Evolutionary conservation across 805 yeast species (phyloP).

Genomic region (Hemisphaericaspora nanyangensis): DNA sequence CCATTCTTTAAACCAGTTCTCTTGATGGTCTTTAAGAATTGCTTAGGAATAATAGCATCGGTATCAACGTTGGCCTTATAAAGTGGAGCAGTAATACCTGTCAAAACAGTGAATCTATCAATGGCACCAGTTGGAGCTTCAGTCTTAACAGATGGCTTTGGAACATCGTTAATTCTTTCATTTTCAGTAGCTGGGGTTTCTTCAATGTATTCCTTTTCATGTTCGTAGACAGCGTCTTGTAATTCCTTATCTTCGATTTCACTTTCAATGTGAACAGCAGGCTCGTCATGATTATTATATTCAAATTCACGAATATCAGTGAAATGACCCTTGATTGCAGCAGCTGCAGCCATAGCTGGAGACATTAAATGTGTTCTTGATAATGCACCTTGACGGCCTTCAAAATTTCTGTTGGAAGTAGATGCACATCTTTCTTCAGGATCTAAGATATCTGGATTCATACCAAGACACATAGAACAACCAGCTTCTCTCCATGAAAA

Average conservation of each 20-base stretch:
- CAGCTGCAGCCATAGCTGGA: conserved; percentile 99
- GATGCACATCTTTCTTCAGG: conserved; percentile 99
- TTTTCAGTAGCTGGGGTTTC: conserved; percentile 50
- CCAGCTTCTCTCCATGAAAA: conserved; percentile 99
- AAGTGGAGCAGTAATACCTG: conserved; percentile 90
- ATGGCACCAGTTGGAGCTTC: conserved; percentile 47
- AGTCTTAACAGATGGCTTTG: conserved; percentile 33
- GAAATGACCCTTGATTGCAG: conserved; percentile 87
- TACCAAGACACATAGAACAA: conserved; percentile 98
- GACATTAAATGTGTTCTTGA: conserved; percentile 97
- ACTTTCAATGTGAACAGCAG: conserved; percentile 52
- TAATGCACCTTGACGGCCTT: conserved; percentile 97
- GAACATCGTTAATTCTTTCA: conserved; percentile 63
- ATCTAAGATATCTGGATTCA: conserved; percentile 95
- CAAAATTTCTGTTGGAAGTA: conserved; percentile 97
- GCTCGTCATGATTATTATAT: conserved; percentile 55
- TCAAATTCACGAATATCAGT: conserved; percentile 84
- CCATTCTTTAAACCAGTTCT: conserved; percentile 91
- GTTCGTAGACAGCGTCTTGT: conserved; percentile 68
- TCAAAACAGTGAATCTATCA: conserved; percentile 69
- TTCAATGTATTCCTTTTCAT: conserved; percentile 61
- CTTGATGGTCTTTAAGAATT: conserved; percentile 94
- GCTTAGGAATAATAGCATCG: conserved; percentile 98
- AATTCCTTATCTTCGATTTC: conserved; percentile 47
- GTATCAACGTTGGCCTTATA: conserved; percentile 96